phyloP scores from a whole-genome alignment of 306 rosid species.

The Trifolium fragiferum region DNA sequence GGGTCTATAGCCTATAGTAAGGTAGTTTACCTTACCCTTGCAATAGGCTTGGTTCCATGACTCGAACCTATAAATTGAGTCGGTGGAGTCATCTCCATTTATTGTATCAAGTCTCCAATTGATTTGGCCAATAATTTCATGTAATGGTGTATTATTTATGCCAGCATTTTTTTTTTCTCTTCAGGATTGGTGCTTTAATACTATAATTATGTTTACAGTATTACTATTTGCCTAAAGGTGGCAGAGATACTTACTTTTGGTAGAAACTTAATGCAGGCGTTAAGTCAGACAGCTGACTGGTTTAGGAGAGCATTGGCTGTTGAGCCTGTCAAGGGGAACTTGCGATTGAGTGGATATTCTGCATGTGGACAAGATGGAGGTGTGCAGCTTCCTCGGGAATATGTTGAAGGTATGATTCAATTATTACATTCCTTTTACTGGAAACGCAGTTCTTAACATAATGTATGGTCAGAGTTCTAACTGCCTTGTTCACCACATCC shows the following conservation, averaged over 20 bases:
- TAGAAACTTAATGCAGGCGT: slow-evolving; percentile 67
- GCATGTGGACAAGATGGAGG: slow-evolving; percentile 99
- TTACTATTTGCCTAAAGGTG: slow-evolving; percentile 7
- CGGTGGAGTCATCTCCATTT: not conserved
- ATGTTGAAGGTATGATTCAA: slow-evolving; percentile 78
- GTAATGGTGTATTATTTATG: slow-evolving; percentile 21
- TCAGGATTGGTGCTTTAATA: slow-evolving; percentile 15
- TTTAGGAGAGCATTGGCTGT: slow-evolving; percentile 90
- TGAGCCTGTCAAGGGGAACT: slow-evolving; percentile 94
- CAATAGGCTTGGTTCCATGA: slow-evolving; percentile 1
- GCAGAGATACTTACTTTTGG: slow-evolving; percentile 40
- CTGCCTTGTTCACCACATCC: slow-evolving; percentile 36
- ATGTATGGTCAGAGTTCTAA: slow-evolving; percentile 1
- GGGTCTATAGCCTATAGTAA: not conserved
- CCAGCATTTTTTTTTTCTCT: slow-evolving; percentile 21
- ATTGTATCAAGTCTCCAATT: slow-evolving; percentile 1
- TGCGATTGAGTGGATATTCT: slow-evolving; percentile 95
- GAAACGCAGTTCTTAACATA: slow-evolving; percentile 32
- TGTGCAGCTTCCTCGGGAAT: slow-evolving; percentile 90
- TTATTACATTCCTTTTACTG: slow-evolving; percentile 15
- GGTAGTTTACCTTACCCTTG: slow-evolving; percentile 23
- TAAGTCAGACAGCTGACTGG: slow-evolving; percentile 97
- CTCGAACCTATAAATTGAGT: slow-evolving; percentile 4
- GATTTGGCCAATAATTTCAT: not conserved
- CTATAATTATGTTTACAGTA: slow-evolving; percentile 19